Evolutionary conservation across 2,329 filamentous ascomycete genomes (phyloP).

Genomic region (Diplodia seriata): DNA sequence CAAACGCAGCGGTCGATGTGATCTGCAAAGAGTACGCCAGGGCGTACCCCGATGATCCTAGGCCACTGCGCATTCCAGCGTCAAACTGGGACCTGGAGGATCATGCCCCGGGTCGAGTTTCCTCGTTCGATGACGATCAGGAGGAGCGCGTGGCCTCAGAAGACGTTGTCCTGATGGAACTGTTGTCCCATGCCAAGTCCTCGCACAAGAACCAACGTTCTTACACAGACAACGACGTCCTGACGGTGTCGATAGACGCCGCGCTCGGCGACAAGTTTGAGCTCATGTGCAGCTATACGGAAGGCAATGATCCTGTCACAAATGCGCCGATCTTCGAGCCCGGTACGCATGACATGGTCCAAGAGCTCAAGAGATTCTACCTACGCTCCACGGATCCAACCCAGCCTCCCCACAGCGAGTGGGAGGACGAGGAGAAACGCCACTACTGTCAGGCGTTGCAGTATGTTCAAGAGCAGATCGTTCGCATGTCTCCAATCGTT

Average conservation of each 20-base stretch:
- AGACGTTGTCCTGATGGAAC: not conserved
- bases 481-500: not conserved
- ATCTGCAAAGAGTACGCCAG: not conserved
- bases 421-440: not conserved
- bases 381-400: not conserved
- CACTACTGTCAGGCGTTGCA: not conserved
- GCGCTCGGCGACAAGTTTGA: not conserved
- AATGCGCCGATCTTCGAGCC: too few species aligned
- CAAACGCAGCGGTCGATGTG: not conserved
- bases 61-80: not conserved
- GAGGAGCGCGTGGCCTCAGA: not conserved
- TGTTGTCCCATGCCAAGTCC: not conserved
- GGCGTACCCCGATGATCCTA: not conserved
- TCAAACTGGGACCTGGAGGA: not conserved
- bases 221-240: not conserved
- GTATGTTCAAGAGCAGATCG: not conserved
- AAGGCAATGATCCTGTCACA: not conserved
- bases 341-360: not conserved
- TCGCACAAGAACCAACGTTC: not conserved
- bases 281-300: not conserved
- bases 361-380: not conserved
- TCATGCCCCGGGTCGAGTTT: not conserved
- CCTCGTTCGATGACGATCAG: too few species aligned
- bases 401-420: not conserved
- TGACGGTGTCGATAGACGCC: not conserved